A percentile compares a stretch with the other conserved stretches of the same genome.
These are phyloP conservation scores for Dacryopinax primogenitus DNA, from an alignment of 768 basidiomycete species.

Conservation along the genomic window DNA sequence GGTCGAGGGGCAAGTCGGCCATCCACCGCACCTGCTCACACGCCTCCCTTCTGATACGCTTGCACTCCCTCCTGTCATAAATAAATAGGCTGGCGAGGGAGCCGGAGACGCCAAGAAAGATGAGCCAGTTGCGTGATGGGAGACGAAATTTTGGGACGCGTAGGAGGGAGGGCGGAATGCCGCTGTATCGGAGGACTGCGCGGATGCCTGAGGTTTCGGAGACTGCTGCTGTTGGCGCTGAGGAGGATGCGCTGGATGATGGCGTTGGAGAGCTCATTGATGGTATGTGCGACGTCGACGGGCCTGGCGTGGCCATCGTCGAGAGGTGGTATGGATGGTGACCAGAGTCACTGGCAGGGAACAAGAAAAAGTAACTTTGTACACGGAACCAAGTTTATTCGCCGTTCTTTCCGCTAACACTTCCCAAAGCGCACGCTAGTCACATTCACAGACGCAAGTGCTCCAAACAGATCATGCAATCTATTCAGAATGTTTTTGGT, in stretches of 20 bases:
- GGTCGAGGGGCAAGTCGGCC: constrained; percentile 53
- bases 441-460: no score
- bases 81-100: constrained; percentile 58
- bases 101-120: constrained; percentile 70
- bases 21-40: constrained; percentile 64
- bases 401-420: no score
- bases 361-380: neutral
- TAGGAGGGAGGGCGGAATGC: constrained; percentile 53
- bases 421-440: no score
- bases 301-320: neutral
- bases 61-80: constrained; percentile 79
- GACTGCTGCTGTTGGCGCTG: neutral
- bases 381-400: neutral
- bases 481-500: neutral
- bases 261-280: neutral
- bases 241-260: neutral
- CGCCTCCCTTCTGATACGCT: constrained; percentile 61
- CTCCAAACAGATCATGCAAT: neutral
- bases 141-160: constrained; percentile 56
- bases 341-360: neutral
- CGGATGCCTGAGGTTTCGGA: constrained; percentile 10
- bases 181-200: constrained; percentile 31
- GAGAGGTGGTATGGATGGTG: neutral
- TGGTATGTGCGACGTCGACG: neutral
- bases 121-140: constrained; percentile 88